Conservation (phyloP, 805 yeast genomes). For the Wickerhamiella alocasiicola region DNA sequence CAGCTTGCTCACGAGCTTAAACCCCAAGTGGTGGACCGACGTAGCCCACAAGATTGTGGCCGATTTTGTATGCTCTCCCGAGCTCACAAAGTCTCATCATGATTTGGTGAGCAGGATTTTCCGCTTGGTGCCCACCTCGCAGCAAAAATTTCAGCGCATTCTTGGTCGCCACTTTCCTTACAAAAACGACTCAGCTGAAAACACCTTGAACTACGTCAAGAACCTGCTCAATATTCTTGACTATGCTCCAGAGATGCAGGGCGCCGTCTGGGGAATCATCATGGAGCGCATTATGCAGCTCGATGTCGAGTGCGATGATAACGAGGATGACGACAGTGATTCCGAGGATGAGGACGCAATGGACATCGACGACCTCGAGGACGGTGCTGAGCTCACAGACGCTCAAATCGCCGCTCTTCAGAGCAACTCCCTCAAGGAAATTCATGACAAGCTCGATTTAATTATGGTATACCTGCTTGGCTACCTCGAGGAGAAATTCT, state of each 20-base stretch:
- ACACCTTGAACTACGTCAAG: slow-evolving; percentile 41
- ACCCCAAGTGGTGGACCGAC: slow-evolving; percentile 83
- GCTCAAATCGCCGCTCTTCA: slow-evolving; percentile 31
- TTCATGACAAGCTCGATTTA: slow-evolving; percentile 60
- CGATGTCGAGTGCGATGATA: slow-evolving; percentile 87
- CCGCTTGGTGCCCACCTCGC: slow-evolving; percentile 68
- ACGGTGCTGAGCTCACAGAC: slow-evolving; percentile 26
- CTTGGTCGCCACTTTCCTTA: slow-evolving; percentile 63
- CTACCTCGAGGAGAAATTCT: slow-evolving; percentile 38
- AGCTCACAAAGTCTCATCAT: slow-evolving; percentile 43
- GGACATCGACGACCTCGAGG: slow-evolving; percentile 25
- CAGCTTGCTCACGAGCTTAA: slow-evolving; percentile 64
- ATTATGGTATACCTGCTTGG: slow-evolving; percentile 47
- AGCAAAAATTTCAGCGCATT: slow-evolving; percentile 46
- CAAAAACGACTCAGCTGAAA: slow-evolving; percentile 40
- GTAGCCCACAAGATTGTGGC: slow-evolving; percentile 57
- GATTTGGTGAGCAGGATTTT: slow-evolving; percentile 50
- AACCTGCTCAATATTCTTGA: slow-evolving; percentile 48
- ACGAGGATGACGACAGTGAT: slow-evolving; percentile 45
- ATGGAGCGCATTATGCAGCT: slow-evolving; percentile 71
- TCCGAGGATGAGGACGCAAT: slow-evolving; percentile 30
- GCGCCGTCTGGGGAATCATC: slow-evolving; percentile 65
- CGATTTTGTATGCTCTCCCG: slow-evolving; percentile 35
- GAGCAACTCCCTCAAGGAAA: slow-evolving; percentile 35
- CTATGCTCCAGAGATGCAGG: slow-evolving; percentile 67